Evolutionary conservation across 495 filamentous ascomycete species (phyloP), one percentile per base, ranked within the genome.

Genomic region (Neurospora sp.): DNA sequence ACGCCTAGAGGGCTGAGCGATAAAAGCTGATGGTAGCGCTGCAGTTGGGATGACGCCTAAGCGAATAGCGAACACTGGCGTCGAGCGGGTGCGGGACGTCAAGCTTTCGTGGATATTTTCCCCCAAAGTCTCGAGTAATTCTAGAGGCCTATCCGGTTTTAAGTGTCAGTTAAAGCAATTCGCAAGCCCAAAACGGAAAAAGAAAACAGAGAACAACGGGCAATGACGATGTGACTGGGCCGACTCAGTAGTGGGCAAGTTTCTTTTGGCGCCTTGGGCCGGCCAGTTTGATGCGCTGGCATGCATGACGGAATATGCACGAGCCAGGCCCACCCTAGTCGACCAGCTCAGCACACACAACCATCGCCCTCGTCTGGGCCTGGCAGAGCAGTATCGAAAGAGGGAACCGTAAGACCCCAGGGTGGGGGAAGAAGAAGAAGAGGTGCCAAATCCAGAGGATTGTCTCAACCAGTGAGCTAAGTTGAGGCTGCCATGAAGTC

Each of bases 251-350:
- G 82, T 81, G 81, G 82, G 81, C 78, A 79, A 77, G 79, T 71
- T 74, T 74, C 73, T 78, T 82, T 82, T 83, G 80, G 82, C 81
- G 84, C 83, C 81, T 80, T 82, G 80, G 83, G 76, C 82, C 82
- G 81, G 79, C 79, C 81, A 78, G 75, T 75, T 84, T 86, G 85
- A 86, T 86, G 85, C 83, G 85, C 82, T 86, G 85, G 85, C 85
- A 86, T 86, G 85, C 85, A 86, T 86, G 84, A 85, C 84, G 84
- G 85, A 82, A 86, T 84, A 86, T 86, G 85, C 84, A 86, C 78
- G 81, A 83, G 80, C 82, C 78, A 82, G 84, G 82, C 81, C 84
- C 84, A 86, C 84, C 83, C 54, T 70, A 73, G 79, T 76, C 74
- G 78, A 78, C 80, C 80, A 82, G 71, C 79, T 80, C 81, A 82